These are phyloP conservation scores for Apiotrichum siamense DNA, from an alignment of 1,284 basidiomycete species.

Conservation along the genomic window DNA sequence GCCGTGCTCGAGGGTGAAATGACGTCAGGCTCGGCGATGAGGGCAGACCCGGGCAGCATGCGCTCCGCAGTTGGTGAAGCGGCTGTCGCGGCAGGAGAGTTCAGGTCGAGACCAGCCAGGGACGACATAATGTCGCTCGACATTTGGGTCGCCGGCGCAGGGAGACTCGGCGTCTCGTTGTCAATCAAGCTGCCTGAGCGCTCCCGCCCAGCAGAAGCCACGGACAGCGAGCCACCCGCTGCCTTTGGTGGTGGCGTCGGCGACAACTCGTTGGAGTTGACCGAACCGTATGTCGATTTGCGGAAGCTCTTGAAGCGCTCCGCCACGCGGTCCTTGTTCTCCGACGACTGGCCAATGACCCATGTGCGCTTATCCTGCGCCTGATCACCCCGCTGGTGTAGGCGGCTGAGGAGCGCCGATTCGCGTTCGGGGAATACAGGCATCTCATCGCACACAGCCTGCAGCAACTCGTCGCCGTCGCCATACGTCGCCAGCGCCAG, in stretches of 20 bases:
- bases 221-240: not conserved
- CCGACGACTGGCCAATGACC: conserved; percentile 89
- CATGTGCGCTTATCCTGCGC: conserved; percentile 91
- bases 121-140: conserved; percentile 63
- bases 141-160: conserved; percentile 24
- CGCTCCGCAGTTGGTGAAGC: not conserved
- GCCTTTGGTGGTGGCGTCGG: conserved; percentile 11
- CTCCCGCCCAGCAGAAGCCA: not conserved
- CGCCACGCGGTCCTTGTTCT: conserved; percentile 66
- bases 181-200: not conserved
- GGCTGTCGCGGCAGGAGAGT: conserved; percentile 37
- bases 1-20: conserved; percentile 1
- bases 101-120: conserved; percentile 74
- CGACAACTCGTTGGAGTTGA: conserved; percentile 4
- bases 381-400: conserved; percentile 83
- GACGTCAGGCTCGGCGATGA: conserved; percentile 10
- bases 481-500: conserved; percentile 72
- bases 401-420: conserved; percentile 74
- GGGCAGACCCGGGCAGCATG: not conserved
- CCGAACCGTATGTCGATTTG: conserved; percentile 47
- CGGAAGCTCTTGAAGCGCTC: conserved; percentile 54
- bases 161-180: conserved; percentile 38
- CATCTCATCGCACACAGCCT: conserved; percentile 97
- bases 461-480: conserved; percentile 85
- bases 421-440: conserved; percentile 94